Conservation (phyloP, 73 alveolate species). For the Paramecium octaurelia region DNA sequence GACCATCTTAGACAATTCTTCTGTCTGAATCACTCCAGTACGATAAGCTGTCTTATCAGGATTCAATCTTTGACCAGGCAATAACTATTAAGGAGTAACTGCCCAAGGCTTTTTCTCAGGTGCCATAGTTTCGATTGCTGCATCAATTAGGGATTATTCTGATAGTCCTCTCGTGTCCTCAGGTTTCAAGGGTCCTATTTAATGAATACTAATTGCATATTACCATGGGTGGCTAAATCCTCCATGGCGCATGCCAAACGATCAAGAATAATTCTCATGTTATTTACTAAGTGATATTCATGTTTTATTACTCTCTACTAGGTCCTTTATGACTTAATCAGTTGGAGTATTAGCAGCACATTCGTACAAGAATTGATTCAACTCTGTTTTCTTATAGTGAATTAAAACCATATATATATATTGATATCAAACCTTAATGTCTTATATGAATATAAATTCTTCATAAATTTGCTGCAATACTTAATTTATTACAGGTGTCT, state of each 20-base stretch:
- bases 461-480: conserved; percentile 73
- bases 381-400: conserved; percentile 86
- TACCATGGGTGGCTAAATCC: conserved; percentile 61
- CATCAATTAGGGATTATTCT: conserved; percentile 61
- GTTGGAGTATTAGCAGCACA: conserved; percentile 65
- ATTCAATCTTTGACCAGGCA: conserved; percentile 65
- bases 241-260: conserved; percentile 57
- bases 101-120: conserved; percentile 73
- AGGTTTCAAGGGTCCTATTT: conserved; percentile 69
- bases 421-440: neutral
- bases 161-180: conserved; percentile 92
- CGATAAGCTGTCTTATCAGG: conserved; percentile 64
- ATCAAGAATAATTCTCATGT: conserved; percentile 58
- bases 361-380: conserved; percentile 84
- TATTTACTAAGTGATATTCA: conserved; percentile 24
- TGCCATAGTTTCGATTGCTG: conserved; percentile 68
- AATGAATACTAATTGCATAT: neutral
- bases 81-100: conserved; percentile 68
- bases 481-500: conserved; percentile 88
- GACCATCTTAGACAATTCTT: conserved; percentile 81
- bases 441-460: neutral
- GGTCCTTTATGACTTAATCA: conserved; percentile 74
- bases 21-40: conserved; percentile 72
- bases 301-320: conserved; percentile 35
- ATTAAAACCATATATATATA: conserved; percentile 78